A percentile compares a stretch with the other conserved stretches of the same genome.
These are phyloP conservation scores for Morella rubra DNA, from an alignment of 306 rosid species.

Conservation along the genomic window DNA sequence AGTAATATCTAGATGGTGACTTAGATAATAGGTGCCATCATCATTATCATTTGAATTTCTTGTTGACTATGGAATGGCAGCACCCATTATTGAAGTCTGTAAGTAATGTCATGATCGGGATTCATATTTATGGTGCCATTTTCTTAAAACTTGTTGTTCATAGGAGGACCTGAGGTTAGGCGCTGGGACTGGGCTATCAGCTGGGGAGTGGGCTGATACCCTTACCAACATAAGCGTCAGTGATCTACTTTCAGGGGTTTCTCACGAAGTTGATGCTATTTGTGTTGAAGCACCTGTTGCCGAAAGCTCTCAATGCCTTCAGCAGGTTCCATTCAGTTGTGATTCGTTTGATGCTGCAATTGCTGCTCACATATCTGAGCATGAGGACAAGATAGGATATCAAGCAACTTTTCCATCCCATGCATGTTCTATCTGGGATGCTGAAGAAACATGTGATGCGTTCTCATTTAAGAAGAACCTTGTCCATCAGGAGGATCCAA, in stretches of 20 bases:
- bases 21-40: not conserved
- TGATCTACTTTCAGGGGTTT: slow-evolving; percentile 67
- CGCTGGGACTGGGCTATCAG: slow-evolving; percentile 64
- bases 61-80: not conserved
- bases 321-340: slow-evolving; percentile 80
- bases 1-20: not conserved
- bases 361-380: slow-evolving; percentile 89
- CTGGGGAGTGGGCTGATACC: slow-evolving; percentile 98
- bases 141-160: not conserved
- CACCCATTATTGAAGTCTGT: not conserved
- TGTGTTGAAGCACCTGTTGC: slow-evolving; percentile 43
- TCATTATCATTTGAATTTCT: not conserved
- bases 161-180: slow-evolving; percentile 64
- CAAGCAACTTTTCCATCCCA: slow-evolving; percentile 56
- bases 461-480: slow-evolving; percentile 67
- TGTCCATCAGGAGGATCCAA: slow-evolving; percentile 34
- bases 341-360: slow-evolving; percentile 99
- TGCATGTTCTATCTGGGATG: slow-evolving; percentile 90
- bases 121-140: no score
- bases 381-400: slow-evolving; percentile 59
- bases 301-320: slow-evolving; percentile 54
- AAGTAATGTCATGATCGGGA: no score
- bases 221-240: slow-evolving; percentile 90
- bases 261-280: slow-evolving; percentile 57
- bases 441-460: slow-evolving; percentile 93